A percentile compares a stretch with the other conserved stretches of the same genome.
These are phyloP conservation scores for Plasmodium fragile DNA, from an alignment of 169 alveolate genomes.

Conservation along the genomic window DNA sequence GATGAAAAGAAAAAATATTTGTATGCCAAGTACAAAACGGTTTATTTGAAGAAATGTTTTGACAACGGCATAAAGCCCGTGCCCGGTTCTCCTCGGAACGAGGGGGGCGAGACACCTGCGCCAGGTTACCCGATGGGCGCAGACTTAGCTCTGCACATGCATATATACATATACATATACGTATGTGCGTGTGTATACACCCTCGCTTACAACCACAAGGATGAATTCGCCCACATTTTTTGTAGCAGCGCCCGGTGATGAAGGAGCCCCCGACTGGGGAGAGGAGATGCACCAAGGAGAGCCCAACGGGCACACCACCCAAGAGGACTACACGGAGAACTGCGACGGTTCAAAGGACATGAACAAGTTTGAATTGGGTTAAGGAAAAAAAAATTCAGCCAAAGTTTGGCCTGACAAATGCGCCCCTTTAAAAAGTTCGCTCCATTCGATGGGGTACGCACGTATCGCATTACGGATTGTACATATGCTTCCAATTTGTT, in stretches of 20 bases:
- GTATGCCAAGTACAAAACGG: conserved; percentile 75
- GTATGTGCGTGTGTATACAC: background rate
- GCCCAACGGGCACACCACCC: background rate
- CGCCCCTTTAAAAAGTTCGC: background rate
- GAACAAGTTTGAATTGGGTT: background rate
- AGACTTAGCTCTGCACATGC: background rate
- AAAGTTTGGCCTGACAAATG: background rate
- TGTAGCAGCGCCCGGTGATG: background rate
- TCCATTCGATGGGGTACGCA: background rate
- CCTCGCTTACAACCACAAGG: background rate
- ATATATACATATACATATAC: background rate
- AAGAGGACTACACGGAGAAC: background rate
- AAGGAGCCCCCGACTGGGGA: background rate
- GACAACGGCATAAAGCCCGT: conserved; percentile 60
- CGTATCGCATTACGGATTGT: background rate
- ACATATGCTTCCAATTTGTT: background rate
- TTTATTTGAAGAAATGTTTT: conserved; percentile 68
- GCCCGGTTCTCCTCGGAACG: conserved; percentile 53
- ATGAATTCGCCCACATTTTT: background rate
- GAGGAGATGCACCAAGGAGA: background rate
- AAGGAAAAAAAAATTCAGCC: background rate
- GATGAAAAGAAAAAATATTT: conserved; percentile 66
- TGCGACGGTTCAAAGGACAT: background rate
- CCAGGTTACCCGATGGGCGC: conserved; percentile 25
- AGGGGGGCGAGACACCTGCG: background rate